These are phyloP conservation scores for Colletotrichum somersetense DNA, from an alignment of 2,329 filamentous ascomycete genomes.

Conservation along the genomic window DNA sequence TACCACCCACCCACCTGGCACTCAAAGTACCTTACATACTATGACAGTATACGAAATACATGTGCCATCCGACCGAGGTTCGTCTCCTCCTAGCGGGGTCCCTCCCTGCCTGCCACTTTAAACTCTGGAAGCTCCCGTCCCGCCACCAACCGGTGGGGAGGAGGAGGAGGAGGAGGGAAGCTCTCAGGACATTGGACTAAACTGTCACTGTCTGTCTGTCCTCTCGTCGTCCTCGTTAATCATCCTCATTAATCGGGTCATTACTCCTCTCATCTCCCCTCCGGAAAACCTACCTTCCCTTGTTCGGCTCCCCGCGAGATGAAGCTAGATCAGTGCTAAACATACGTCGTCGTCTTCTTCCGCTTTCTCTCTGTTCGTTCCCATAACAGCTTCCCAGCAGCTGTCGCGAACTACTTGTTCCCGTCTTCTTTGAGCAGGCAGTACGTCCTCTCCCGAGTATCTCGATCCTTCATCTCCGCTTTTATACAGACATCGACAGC, in stretches of 20 bases:
- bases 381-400: constrained; percentile 11
- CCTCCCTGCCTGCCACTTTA: constrained; percentile 6
- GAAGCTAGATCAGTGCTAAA: not conserved
- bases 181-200: constrained; percentile 15
- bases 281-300: not conserved
- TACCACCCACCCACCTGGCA: not conserved
- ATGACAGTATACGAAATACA: not conserved
- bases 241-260: not conserved
- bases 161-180: not conserved
- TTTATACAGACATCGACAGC: not conserved
- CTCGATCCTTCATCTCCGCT: not conserved
- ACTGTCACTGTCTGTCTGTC: not conserved
- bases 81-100: constrained; percentile 5
- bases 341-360: not conserved
- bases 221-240: not conserved
- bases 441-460: not conserved
- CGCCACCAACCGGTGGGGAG: not conserved
- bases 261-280: constrained; percentile 1
- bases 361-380: not conserved
- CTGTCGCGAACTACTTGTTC: not conserved
- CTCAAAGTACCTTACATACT: not conserved
- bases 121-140: constrained; percentile 20
- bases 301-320: not conserved
- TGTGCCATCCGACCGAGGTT: constrained; percentile 37
- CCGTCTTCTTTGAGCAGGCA: not conserved